Conservation (phyloP, 2,329 filamentous ascomycete genomes). For the Capronia coronata region DNA sequence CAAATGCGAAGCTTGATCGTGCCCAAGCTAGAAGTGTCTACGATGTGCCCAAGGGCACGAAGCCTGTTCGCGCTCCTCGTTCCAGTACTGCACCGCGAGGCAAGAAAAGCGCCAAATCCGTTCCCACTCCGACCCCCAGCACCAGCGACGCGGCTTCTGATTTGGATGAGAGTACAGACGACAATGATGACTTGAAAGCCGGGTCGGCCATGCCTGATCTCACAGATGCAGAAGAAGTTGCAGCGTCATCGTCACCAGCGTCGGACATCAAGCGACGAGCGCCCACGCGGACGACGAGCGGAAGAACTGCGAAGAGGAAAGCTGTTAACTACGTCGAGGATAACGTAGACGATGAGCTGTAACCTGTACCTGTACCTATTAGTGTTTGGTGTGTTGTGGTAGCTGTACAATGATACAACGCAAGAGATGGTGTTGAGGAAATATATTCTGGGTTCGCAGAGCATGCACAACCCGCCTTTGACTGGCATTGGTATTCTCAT, state of each 20-base stretch:
- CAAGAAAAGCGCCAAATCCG: constrained; percentile 16
- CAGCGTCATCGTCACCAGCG: not conserved
- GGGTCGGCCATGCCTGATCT: constrained; percentile 35
- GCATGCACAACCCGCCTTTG: too few species aligned
- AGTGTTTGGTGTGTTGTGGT: too few species aligned
- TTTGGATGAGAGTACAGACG: constrained; percentile 25
- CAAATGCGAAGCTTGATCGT: constrained; percentile 3
- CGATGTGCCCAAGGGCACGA: constrained; percentile 28
- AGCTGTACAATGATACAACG: too few species aligned
- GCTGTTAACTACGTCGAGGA: constrained; percentile 26
- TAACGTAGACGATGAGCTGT: constrained; percentile 2
- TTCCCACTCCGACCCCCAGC: constrained; percentile 42
- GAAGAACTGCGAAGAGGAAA: constrained; percentile 18
- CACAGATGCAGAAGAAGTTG: constrained; percentile 29
- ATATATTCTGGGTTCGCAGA: too few species aligned
- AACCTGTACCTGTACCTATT: not conserved
- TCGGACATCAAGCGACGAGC: not conserved
- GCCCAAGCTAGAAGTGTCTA: constrained; percentile 10
- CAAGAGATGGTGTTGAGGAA: too few species aligned
- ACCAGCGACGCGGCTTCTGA: constrained; percentile 4
- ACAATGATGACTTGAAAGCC: constrained; percentile 29
- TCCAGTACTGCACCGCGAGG: not conserved
- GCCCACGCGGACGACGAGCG: constrained; percentile 18
- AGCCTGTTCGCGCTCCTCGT: constrained; percentile 30
- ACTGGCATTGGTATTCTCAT: too few species aligned